Evolutionary conservation across 371 early-diverging fungal species (phyloP).

Genomic region (Mortierella sp.): DNA sequence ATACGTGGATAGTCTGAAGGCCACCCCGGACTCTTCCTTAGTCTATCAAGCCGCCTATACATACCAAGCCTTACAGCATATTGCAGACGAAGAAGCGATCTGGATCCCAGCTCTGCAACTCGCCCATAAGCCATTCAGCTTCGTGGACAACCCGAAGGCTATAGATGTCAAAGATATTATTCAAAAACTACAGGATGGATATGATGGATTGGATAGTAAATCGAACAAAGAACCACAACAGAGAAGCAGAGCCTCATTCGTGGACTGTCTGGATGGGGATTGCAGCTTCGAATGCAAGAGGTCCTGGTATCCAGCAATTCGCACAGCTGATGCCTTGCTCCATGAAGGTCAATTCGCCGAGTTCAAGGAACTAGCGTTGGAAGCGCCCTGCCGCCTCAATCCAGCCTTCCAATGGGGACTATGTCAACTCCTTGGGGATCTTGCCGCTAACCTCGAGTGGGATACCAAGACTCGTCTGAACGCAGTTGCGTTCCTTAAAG

Average conservation of each 20-base stretch:
- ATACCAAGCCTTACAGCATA: conserved; percentile 2
- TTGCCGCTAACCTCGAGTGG: conserved; percentile 3
- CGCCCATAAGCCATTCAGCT: too few species aligned
- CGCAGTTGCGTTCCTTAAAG: conserved; percentile 4
- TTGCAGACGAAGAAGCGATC: conserved; percentile 2
- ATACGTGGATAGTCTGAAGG: not conserved
- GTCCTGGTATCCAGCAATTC: conserved; percentile 10
- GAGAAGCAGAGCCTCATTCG: too few species aligned
- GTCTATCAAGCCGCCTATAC: conserved; percentile 12
- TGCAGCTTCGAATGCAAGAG: not conserved
- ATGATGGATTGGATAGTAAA: too few species aligned
- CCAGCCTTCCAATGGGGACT: not conserved
- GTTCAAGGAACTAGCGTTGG: too few species aligned
- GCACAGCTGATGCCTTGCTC: conserved; percentile 5
- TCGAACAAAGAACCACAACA: too few species aligned
- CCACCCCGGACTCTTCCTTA: not conserved
- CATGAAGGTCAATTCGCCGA: not conserved
- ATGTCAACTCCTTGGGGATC: conserved; percentile 4
- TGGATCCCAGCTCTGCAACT: not conserved
- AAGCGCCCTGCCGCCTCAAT: too few species aligned
- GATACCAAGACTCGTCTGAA: not conserved
- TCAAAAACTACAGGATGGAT: too few species aligned
- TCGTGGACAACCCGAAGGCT: not conserved
- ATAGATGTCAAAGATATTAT: not conserved
- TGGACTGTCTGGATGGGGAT: too few species aligned